Base-by-base conservation (phyloP, 2,329 filamentous ascomycete genomes). In the Neofusicoccum parvum region DNA sequence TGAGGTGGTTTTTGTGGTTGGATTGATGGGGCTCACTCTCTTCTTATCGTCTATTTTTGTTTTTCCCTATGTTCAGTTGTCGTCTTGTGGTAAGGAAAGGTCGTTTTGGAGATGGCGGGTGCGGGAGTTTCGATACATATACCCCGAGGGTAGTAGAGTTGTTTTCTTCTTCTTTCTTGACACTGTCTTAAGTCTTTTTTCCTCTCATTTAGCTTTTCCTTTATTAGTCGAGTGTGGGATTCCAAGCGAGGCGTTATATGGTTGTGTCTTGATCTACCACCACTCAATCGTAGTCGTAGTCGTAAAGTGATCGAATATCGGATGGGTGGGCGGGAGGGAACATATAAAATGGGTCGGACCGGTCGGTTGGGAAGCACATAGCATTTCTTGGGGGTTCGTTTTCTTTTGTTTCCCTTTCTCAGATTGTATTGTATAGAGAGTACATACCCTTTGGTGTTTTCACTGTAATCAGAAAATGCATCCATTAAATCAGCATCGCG, bases 1-100 rank as follows among this genome's bases (percentile, higher is more conserved):
- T 91, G n/a, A 84, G 85, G 73, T 98, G 94, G 94, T 78, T 97
- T 74, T 80, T 97, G 68, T 97, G 92, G 92, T 76, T 95, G 48
- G 48, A 65, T 20, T 67, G 32, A 54, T 15, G 5, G 41, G 41
- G 17, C n/a, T 45, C 23, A 32, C 48, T 34, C 34, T 53, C 50
- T 12, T 39, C 10, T 53, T 45, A 3, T 17, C 4, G 10, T 39
- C 43, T 17, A 9, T 5, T 17, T 1, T 15, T 23, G 23, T 20
- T 45, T 45, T 17, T 45, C 43, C 14, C 5, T 45, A 6, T 17
- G 41, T 45, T 45, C n/a, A 6, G 7, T 17, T 45, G 15, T 45
- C 37, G 10, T 39, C 9, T 39, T 7, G 37, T 15, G 43, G 14
- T 9, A 32, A 2, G 27, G 6, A 41, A 15, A 12, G 37, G 6